Percentiles rank a stretch among this genome's conserved stretches.
Conservation (phyloP, 768 basidiomycete species). For the Myochromella boudieri region DNA sequence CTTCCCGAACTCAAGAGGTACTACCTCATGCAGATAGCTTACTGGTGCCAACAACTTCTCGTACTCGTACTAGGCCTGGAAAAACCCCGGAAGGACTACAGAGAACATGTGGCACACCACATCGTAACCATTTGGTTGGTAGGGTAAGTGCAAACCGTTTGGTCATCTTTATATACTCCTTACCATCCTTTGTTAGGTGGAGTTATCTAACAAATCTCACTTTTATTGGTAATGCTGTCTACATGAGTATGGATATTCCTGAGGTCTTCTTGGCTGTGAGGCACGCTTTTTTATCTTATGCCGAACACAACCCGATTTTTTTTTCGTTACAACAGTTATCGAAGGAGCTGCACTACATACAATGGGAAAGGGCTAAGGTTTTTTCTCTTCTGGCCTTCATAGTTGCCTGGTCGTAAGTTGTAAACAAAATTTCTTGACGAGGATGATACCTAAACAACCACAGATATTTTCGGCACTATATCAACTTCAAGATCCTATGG, state of each 20-base stretch:
- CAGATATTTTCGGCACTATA: slow-evolving; percentile 92
- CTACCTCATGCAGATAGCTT: slow-evolving; percentile 90
- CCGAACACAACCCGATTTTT: not conserved
- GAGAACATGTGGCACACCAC: slow-evolving; percentile 90
- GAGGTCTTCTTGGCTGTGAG: slow-evolving; percentile 84
- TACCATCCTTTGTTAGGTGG: slow-evolving; percentile 55
- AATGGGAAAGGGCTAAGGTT: slow-evolving; percentile 60
- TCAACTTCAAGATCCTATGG: slow-evolving; percentile 84
- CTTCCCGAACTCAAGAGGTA: slow-evolving; percentile 81
- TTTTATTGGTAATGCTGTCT: slow-evolving; percentile 87
- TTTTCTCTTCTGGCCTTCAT: slow-evolving; percentile 66
- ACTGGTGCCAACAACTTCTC: slow-evolving; percentile 93
- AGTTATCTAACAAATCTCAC: slow-evolving; percentile 82
- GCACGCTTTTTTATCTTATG: slow-evolving; percentile 8
- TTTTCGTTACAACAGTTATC: slow-evolving; percentile 51
- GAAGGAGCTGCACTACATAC: slow-evolving; percentile 88
- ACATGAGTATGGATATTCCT: slow-evolving; percentile 95
- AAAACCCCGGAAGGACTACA: slow-evolving; percentile 91
- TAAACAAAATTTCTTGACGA: no score
- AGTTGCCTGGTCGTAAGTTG: slow-evolving; percentile 80
- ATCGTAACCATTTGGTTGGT: slow-evolving; percentile 94
- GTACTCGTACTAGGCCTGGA: slow-evolving; percentile 84
- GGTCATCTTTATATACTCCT: not conserved
- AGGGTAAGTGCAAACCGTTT: slow-evolving; percentile 48
- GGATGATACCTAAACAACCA: no score